Evolutionary conservation across 75 land plant species (phyloP).

Genomic region (Pseudotsuga menziesii): DNA sequence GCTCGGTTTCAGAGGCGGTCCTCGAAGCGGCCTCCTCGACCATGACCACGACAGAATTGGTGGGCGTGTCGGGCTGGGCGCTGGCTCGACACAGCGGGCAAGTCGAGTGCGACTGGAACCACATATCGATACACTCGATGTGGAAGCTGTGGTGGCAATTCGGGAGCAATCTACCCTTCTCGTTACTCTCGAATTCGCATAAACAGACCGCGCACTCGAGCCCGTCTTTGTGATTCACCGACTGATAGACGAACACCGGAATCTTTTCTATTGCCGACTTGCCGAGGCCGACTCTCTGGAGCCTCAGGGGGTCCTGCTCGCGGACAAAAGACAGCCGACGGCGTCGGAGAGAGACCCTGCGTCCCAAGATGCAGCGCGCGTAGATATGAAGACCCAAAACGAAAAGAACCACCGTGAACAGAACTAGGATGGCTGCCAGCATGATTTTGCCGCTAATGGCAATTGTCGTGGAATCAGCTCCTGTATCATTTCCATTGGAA

Average conservation of each 20-base stretch:
- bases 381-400: constrained; percentile 5
- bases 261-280: background rate
- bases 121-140: constrained; percentile 53
- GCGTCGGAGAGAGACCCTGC: background rate
- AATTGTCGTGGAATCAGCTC: background rate
- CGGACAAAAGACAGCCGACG: constrained; percentile 1
- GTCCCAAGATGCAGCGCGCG: constrained; percentile 9
- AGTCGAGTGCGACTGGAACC: constrained; percentile 44
- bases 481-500: background rate
- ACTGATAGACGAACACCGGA: background rate
- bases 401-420: constrained; percentile 12
- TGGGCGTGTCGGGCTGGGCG: constrained; percentile 9
- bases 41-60: background rate
- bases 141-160: constrained; percentile 46
- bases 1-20: background rate
- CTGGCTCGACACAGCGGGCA: constrained; percentile 43
- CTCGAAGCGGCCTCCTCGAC: background rate
- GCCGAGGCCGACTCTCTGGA: background rate
- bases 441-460: constrained; percentile 10
- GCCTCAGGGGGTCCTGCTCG: background rate
- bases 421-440: constrained; percentile 4
- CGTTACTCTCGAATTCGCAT: constrained; percentile 41
- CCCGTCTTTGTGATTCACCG: constrained; percentile 9
- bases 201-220: constrained; percentile 61
- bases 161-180: constrained; percentile 30